Percentiles rank a stretch among this genome's conserved stretches.
phyloP scores from a whole-genome alignment of 352 stramenopile species.

The Globisporangium megalacanthum region DNA sequence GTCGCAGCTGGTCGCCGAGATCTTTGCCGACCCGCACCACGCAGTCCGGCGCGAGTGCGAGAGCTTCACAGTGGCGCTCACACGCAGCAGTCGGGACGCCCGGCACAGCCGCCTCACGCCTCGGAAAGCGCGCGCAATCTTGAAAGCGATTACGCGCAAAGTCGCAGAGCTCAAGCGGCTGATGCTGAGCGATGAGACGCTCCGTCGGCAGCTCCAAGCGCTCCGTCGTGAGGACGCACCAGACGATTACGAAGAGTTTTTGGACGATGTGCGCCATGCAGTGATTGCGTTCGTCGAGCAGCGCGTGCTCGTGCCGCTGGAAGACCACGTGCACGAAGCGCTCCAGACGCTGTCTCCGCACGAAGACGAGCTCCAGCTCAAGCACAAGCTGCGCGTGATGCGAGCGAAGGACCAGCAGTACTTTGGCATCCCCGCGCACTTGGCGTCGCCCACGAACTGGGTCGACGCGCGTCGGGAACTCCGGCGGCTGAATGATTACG shows the following conservation, averaged over 20 bases:
- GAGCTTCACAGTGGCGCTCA: slow-evolving; percentile 32
- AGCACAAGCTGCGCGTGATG: slow-evolving; percentile 52
- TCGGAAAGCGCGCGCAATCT: slow-evolving; percentile 39
- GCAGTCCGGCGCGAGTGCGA: slow-evolving; percentile 26
- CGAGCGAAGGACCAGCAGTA: slow-evolving; percentile 43
- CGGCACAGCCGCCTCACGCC: slow-evolving; percentile 31
- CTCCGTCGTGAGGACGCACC: slow-evolving; percentile 28
- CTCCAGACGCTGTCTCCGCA: slow-evolving; percentile 43
- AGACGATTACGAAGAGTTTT: slow-evolving; percentile 49
- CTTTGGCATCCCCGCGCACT: slow-evolving; percentile 46
- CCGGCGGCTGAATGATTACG: slow-evolving; percentile 43
- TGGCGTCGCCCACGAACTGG: slow-evolving; percentile 49
- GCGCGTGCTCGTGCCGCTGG: slow-evolving; percentile 42
- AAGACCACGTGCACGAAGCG: slow-evolving; percentile 58
- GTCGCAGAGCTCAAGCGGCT: slow-evolving; percentile 44
- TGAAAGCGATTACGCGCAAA: slow-evolving; percentile 41
- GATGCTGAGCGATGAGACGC: slow-evolving; percentile 37
- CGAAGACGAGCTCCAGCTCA: slow-evolving; percentile 35
- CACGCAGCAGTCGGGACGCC: slow-evolving; percentile 30
- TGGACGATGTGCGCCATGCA: slow-evolving; percentile 53
- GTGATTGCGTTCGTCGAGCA: slow-evolving; percentile 48
- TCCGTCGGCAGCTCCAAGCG: slow-evolving; percentile 30
- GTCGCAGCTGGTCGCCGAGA: slow-evolving; percentile 34
- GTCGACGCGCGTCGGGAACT: slow-evolving; percentile 50
- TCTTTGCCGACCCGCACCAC: slow-evolving; percentile 31